A percentile compares a stretch with the other conserved stretches of the same genome.
phyloP scores from a whole-genome alignment of 1,139 yeast species.

The Geotrichum klebahnii region DNA sequence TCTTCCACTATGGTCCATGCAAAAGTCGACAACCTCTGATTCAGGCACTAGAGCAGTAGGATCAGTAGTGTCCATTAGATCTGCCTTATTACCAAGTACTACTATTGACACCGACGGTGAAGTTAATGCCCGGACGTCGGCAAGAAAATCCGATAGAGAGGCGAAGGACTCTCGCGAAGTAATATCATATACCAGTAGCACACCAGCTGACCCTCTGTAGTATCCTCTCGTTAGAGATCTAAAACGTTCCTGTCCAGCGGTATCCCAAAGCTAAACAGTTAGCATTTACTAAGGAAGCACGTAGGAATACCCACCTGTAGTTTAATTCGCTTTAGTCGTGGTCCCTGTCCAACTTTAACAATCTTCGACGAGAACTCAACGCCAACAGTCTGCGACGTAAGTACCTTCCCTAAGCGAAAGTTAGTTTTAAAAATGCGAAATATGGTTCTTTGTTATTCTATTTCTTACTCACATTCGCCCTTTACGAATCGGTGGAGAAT shows the following conservation, averaged over 20 bases:
- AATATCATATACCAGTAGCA: constrained; percentile 69
- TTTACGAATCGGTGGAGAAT: constrained; percentile 44
- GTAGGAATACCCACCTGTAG: constrained; percentile 31
- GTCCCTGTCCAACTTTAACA: constrained; percentile 39
- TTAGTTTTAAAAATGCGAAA: too few relatives aligned
- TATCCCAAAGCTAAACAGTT: constrained; percentile 55
- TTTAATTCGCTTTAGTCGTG: constrained; percentile 37
- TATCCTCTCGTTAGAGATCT: constrained; percentile 71
- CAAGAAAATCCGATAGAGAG: constrained; percentile 46
- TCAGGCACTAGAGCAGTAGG: constrained; percentile 36
- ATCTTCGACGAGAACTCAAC: constrained; percentile 50
- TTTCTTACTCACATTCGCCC: constrained; percentile 33
- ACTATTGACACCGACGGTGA: constrained; percentile 43
- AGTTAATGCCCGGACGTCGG: constrained; percentile 48
- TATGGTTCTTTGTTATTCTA: constrained; percentile 19
- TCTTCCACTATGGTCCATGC: constrained; percentile 31
- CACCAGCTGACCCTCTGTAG: constrained; percentile 78
- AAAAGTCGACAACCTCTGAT: constrained; percentile 39
- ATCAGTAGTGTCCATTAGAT: constrained; percentile 35
- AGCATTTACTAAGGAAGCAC: neutral
- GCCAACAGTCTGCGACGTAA: constrained; percentile 47
- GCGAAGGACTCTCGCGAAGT: constrained; percentile 53
- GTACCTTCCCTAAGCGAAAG: constrained; percentile 34
- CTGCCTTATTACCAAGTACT: constrained; percentile 50
- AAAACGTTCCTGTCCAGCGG: constrained; percentile 78